Base-by-base conservation (phyloP, 345 rosid genomes). In the Ailanthus altissimus region DNA sequence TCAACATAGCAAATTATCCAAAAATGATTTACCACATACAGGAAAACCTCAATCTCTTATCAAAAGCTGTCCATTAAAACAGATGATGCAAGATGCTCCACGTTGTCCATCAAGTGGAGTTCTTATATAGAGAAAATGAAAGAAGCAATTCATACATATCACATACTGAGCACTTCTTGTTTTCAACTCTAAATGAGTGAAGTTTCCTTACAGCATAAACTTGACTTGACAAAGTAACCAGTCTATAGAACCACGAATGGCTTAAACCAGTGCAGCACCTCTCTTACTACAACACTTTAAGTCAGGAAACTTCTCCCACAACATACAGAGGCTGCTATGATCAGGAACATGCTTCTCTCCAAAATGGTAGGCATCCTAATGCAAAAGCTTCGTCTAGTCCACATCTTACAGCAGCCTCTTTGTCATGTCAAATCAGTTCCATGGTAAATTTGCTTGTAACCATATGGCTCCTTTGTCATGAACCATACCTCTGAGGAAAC, bases 401-500 rank as follows among this genome's bases (percentile, higher is more conserved):
- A 89, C 88, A 85, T 82, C 90, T 84, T 85, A 87, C 71, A 77
- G 85, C 87, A 81, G 86, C 91, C 86, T 83, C 87, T 83, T 81
- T 83, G 83, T 78, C 76, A 85, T 76, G 80, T 78, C 85, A 84
- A 74, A 86, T 88, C 96, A 91, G 90, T 85, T 87, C 85, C 93
- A 91, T 84, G 79, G 81, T 90, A 87, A 82, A 73, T 85, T 85
- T 87, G 88, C 84, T 85, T 62, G 88, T 86, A 83, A 88, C 80
- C 81, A 83, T 62, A 65, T 61, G 70, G 73, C 63, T 77, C 71
- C 78, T 59, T 69, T 72, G 70, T 75, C 73, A 72, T 74, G 82
- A 79, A 76, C 54, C 76, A 78, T 72, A 68, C 76, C 80, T 76
- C 91, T 86, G 70, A 80, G 78, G 71, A 56, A 75, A 74, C 76